Conservation (phyloP, 345 rosid genomes). For the Citrus glauca region DNA sequence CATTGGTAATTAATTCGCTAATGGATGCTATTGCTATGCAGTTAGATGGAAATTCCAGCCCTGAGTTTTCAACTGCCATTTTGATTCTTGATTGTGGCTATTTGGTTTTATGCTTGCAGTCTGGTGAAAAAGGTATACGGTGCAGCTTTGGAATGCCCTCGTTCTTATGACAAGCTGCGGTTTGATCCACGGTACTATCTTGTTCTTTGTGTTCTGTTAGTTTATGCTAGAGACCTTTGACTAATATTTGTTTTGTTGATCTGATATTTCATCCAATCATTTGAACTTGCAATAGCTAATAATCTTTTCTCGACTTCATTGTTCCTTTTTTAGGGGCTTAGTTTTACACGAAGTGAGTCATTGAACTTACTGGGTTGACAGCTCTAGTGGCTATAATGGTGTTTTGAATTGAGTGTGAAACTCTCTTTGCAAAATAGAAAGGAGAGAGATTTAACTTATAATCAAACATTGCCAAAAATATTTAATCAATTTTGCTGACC, state of each 20-base stretch:
- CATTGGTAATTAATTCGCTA: conserved; percentile 53
- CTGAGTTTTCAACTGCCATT: background rate
- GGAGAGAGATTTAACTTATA: background rate
- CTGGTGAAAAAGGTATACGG: conserved; percentile 79
- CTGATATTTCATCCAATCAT: background rate
- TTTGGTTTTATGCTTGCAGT: conserved; percentile 42
- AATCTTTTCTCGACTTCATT: background rate
- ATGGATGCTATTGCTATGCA: conserved; percentile 2
- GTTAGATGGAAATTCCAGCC: background rate
- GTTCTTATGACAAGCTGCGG: conserved; percentile 85
- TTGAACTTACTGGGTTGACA: background rate
- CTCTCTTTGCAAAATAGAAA: background rate
- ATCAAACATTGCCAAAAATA: background rate
- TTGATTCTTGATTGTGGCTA: conserved; percentile 11
- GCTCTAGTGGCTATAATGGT: background rate
- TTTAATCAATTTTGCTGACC: background rate
- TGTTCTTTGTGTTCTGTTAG: background rate
- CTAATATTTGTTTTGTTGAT: background rate
- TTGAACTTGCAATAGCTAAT: background rate
- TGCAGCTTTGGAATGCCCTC: conserved; percentile 73
- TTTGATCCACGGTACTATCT: conserved; percentile 80
- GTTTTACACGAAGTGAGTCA: background rate
- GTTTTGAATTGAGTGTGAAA: background rate
- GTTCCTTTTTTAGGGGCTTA: background rate
- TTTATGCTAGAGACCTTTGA: background rate